Evolutionary conservation across 495 filamentous ascomycete species (phyloP).

Genomic region (Penicillium longicatenatum): DNA sequence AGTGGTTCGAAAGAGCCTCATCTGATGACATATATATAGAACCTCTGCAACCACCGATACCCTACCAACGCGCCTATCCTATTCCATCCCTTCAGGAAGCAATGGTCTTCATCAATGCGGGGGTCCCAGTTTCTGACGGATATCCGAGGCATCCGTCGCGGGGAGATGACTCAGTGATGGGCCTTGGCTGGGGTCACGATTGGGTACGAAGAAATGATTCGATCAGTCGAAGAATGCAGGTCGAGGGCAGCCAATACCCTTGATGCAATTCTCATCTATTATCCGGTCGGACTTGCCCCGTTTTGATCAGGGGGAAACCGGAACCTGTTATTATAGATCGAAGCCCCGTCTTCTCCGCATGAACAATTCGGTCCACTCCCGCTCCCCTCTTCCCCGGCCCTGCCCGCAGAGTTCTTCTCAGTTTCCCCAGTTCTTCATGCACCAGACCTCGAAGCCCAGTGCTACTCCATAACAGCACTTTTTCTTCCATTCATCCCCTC

Average conservation of each 20-base stretch:
- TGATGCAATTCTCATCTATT: background rate
- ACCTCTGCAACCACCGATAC: background rate
- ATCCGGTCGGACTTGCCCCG: conserved; percentile 1
- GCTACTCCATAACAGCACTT: background rate
- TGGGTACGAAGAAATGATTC: background rate
- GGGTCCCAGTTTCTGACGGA: conserved; percentile 14
- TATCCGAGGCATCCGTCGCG: conserved; percentile 26
- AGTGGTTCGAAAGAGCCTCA: too few relatives aligned
- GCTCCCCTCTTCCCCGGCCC: conserved; percentile 22
- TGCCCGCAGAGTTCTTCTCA: conserved; percentile 15
- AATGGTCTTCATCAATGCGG: conserved; percentile 18
- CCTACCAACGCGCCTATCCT: background rate
- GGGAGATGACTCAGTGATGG: conserved; percentile 17
- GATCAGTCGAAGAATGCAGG: background rate
- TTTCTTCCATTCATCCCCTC: background rate
- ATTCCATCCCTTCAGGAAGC: background rate
- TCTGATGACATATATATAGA: background rate
- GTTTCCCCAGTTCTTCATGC: conserved; percentile 5
- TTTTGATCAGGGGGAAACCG: background rate
- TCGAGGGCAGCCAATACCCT: background rate
- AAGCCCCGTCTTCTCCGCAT: conserved; percentile 26
- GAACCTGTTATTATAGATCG: conserved; percentile 1
- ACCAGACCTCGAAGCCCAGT: background rate
- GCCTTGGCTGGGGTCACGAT: conserved; percentile 13
- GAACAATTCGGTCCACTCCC: conserved; percentile 27